phyloP scores from a whole-genome alignment of 805 yeast species.

The Suhomyces tanzawaensis region DNA sequence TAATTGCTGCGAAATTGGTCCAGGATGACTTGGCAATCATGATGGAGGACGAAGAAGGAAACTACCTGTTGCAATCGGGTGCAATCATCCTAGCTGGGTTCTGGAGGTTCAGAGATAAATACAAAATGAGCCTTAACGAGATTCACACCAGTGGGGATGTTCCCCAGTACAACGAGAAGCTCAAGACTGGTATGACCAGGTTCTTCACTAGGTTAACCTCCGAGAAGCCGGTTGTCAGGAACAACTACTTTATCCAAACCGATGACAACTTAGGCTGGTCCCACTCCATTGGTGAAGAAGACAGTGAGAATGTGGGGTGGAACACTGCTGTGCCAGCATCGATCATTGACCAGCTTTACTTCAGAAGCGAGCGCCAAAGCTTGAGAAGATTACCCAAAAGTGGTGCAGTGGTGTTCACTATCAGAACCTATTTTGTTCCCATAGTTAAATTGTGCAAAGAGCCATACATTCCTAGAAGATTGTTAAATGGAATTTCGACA shows the following conservation, averaged over 20 bases:
- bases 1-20: conserved; percentile 53
- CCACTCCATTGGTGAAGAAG: conserved; percentile 57
- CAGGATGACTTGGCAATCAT: conserved; percentile 71
- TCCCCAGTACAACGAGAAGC: conserved; percentile 58
- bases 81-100: conserved; percentile 65
- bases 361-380: conserved; percentile 64
- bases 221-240: conserved; percentile 65
- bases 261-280: conserved; percentile 68
- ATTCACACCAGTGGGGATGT: conserved; percentile 70
- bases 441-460: conserved; percentile 52
- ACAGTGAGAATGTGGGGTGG: conserved; percentile 50
- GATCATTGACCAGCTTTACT: conserved; percentile 46
- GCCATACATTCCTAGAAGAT: conserved; percentile 59
- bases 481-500: conserved; percentile 55
- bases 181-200: conserved; percentile 63
- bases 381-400: conserved; percentile 57
- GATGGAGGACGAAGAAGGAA: conserved; percentile 59
- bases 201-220: conserved; percentile 55
- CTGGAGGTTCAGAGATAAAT: conserved; percentile 65
- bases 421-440: conserved; percentile 63
- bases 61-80: conserved; percentile 57
- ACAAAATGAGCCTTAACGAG: conserved; percentile 50
- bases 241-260: conserved; percentile 64
- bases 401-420: conserved; percentile 59
- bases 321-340: conserved; percentile 54